These are phyloP conservation scores for Phytopythium chamaehyphon DNA, from an alignment of 352 stramenopile genomes.

Conservation along the genomic window DNA sequence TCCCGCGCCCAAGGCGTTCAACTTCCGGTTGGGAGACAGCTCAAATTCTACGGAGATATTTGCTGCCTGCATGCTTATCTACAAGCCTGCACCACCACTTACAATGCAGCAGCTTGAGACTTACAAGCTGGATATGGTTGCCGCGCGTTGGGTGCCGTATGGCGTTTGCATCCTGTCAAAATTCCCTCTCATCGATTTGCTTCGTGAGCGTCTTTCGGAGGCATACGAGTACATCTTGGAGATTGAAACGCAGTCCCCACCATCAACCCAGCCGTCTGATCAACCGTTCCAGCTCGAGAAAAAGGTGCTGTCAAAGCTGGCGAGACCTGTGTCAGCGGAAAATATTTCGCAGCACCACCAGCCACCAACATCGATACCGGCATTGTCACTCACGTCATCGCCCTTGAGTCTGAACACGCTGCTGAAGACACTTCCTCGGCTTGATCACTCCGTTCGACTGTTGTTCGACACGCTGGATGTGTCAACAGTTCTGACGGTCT, in stretches of 20 bases:
- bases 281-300: slow-evolving; percentile 70
- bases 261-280: slow-evolving; percentile 15
- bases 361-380: slow-evolving; percentile 19
- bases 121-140: slow-evolving; percentile 38
- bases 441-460: slow-evolving; percentile 75
- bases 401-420: slow-evolving; percentile 26
- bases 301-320: slow-evolving; percentile 75
- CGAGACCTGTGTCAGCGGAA: slow-evolving; percentile 60
- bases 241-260: slow-evolving; percentile 46
- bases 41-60: slow-evolving; percentile 69
- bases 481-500: slow-evolving; percentile 67
- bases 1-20: slow-evolving; percentile 60
- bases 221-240: slow-evolving; percentile 82
- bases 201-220: slow-evolving; percentile 77
- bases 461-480: slow-evolving; percentile 81
- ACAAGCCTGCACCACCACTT: slow-evolving; percentile 65
- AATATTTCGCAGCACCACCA: slow-evolving; percentile 53
- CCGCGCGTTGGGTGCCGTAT: slow-evolving; percentile 67
- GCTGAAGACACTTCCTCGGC: slow-evolving; percentile 43
- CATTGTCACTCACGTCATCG: slow-evolving; percentile 29
- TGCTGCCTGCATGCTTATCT: slow-evolving; percentile 74
- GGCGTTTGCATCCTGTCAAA: slow-evolving; percentile 82
- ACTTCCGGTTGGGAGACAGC: slow-evolving; percentile 77
- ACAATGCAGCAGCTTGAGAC: slow-evolving; percentile 57
- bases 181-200: slow-evolving; percentile 71